Conservation (phyloP, 2,329 filamentous ascomycete species). For the Penicillium sp. region DNA sequence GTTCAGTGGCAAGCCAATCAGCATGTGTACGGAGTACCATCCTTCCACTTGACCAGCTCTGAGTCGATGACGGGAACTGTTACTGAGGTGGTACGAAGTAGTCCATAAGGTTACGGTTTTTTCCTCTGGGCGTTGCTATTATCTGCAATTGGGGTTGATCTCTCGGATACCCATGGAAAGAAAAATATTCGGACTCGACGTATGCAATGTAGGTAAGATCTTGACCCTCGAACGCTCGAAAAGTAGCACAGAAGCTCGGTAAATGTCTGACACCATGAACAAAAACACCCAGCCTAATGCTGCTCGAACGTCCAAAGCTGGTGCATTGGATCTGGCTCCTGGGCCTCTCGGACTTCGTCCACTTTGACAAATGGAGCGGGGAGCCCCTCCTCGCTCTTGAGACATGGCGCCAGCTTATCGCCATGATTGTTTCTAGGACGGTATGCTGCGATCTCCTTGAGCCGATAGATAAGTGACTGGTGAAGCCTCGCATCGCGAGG, state of each 20-base stretch:
- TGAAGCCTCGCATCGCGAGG: background rate
- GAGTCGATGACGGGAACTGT: too few species aligned
- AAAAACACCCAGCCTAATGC: too few species aligned
- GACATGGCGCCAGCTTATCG: background rate
- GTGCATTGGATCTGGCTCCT: background rate
- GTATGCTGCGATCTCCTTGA: background rate
- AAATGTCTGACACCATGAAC: too few species aligned
- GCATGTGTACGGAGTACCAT: background rate
- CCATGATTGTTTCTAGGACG: background rate
- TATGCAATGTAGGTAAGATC: too few species aligned
- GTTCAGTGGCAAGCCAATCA: background rate
- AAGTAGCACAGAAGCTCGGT: too few species aligned
- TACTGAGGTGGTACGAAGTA: too few species aligned
- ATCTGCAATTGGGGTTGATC: too few species aligned
- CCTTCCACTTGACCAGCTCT: background rate
- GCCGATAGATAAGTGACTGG: background rate
- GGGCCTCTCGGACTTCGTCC: background rate
- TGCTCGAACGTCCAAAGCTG: background rate
- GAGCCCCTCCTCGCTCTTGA: background rate
- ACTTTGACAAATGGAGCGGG: background rate
- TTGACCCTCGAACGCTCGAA: too few species aligned
- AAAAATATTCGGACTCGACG: too few species aligned
- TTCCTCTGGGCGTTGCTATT: too few species aligned
- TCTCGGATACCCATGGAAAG: too few species aligned
- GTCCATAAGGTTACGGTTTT: too few species aligned